Evolutionary conservation across 2,329 filamentous ascomycete species (phyloP).

Genomic region (Coniochaeta ligniaria): DNA sequence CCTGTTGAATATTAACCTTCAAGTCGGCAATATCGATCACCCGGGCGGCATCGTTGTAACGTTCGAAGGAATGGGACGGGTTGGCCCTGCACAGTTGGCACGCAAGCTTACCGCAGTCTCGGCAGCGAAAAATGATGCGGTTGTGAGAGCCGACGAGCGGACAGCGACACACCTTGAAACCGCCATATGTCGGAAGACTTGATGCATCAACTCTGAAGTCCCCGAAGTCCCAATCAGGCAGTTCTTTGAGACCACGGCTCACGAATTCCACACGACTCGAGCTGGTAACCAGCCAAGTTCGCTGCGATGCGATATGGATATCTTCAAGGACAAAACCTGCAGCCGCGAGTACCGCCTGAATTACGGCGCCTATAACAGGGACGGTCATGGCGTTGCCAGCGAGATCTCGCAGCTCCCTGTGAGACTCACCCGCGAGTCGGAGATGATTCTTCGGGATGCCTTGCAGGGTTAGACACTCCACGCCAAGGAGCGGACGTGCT

Average conservation of each 20-base stretch:
- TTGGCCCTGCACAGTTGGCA: conserved; percentile 31
- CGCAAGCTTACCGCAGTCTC: conserved; percentile 24
- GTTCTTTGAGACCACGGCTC: neutral
- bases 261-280: neutral
- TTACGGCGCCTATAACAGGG: conserved; percentile 59
- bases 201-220: neutral
- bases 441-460: conserved; percentile 59
- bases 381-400: conserved; percentile 77
- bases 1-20: neutral
- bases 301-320: conserved; percentile 1
- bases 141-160: neutral
- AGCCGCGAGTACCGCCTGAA: conserved; percentile 50
- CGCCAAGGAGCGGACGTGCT: conserved; percentile 52
- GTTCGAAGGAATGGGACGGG: conserved; percentile 23
- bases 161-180: neutral
- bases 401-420: conserved; percentile 57
- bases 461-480: conserved; percentile 59
- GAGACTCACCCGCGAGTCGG: conserved; percentile 55
- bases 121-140: conserved; percentile 18
- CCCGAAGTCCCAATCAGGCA: neutral
- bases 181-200: neutral
- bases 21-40: neutral
- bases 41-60: neutral
- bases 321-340: conserved; percentile 4
- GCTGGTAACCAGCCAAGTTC: neutral